These are phyloP conservation scores for Leccinum pellstonianum DNA, from an alignment of 768 basidiomycete species.

Conservation along the genomic window DNA sequence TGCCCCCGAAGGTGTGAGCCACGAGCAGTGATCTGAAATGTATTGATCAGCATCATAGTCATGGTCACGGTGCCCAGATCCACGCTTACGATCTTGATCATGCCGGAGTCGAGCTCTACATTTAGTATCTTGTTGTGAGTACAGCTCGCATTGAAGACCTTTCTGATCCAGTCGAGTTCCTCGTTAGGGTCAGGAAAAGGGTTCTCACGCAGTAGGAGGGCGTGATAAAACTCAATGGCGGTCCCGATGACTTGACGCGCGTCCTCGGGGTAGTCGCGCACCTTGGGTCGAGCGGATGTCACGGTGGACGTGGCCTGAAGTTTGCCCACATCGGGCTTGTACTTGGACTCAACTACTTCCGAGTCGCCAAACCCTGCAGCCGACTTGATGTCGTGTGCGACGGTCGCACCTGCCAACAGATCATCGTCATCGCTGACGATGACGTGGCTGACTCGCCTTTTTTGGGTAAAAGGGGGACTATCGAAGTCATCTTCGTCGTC, in stretches of 20 bases:
- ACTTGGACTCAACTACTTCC: too few species aligned
- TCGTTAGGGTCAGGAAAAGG: not conserved
- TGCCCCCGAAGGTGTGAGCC: not conserved
- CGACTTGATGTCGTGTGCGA: too few species aligned
- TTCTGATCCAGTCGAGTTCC: not conserved
- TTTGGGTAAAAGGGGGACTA: too few species aligned
- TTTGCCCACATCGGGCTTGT: too few species aligned
- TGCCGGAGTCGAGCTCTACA: not conserved
- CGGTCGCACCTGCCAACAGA: too few species aligned
- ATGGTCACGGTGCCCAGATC: too few species aligned
- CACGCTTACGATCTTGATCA: not conserved
- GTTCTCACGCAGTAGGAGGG: not conserved
- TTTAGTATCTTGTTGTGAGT: not conserved
- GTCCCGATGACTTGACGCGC: not conserved
- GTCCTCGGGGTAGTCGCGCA: not conserved
- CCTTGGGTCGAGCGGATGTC: not conserved
- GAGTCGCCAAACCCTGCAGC: too few species aligned
- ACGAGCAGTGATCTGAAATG: not conserved
- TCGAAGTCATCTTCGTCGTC: too few species aligned
- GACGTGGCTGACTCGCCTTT: too few species aligned
- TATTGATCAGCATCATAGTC: not conserved
- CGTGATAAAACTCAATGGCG: not conserved
- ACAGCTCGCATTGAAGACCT: not conserved
- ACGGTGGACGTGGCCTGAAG: too few species aligned
- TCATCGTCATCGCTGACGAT: too few species aligned